Evolutionary conservation across 1,284 basidiomycete species (phyloP), one percentile per base, ranked within the genome.

Genomic region (Pseudozyma sp.): DNA sequence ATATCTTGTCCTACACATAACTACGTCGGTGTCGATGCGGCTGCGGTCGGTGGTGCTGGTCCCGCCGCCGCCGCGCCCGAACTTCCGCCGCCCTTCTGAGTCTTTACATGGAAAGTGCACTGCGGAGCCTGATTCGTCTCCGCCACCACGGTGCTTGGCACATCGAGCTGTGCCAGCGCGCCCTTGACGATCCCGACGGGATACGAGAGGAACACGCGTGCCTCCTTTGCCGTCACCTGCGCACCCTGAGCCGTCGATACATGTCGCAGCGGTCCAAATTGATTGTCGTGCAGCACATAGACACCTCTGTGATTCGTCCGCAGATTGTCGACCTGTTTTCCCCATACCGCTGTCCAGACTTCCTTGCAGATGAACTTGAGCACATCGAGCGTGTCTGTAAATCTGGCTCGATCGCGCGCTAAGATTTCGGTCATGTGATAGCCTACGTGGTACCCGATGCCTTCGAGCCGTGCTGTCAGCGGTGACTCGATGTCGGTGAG

Each of bases 361-460:
- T 97, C 94, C 83, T 97, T 97, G 87, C 94, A 97, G 67, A 97
- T 88, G 81, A 97, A 97, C 85, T 97, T 97, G 86, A 97, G 91
- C 14, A 90, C 90, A 77, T 97, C 94, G 9, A 97, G 87, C 2
- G 94, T 92, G 76, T 94, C 91, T 0, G 89, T 85, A 73, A 96
- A 92, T 46, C 92, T 87, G 34, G 90, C 87, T 67, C 90, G 87
- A 63, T 93, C 91, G 33, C 90, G 88, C 78, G 90, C 91, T 64
- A 96, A 84, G 66, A 92, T 88, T 86, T 96, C 94, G 0, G 91
- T 90, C 61, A 94, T 89, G 81, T 92, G 93, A 5, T 90, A 90
- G 1, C 94, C 94, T 1, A 96, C 92, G 83, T 94, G 92, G 75
- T 90, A 85, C 0, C 94, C 94, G 69, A 97, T 92, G 7, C 89